phyloP scores from a whole-genome alignment of 2,329 filamentous ascomycete genomes.

The Exophiala mesophila region DNA sequence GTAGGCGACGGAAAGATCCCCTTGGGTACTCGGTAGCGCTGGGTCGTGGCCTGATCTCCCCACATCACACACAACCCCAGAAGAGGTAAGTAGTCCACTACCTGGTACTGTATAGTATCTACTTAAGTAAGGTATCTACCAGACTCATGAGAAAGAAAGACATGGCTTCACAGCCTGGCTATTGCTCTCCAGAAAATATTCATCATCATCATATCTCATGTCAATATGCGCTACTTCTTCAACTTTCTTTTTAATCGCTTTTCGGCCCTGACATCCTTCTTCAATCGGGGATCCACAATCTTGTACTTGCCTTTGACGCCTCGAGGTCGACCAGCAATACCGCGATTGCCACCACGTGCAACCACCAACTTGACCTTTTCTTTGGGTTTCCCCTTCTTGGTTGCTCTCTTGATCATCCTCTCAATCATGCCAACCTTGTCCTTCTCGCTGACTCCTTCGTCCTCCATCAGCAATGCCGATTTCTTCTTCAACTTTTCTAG shows the following conservation, averaged over 20 bases:
- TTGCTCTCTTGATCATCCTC: conserved; percentile 74
- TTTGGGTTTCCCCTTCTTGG: conserved; percentile 69
- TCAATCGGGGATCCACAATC: conserved; percentile 91
- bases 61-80: too few species aligned
- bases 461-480: conserved; percentile 79
- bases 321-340: conserved; percentile 77
- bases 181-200: too few species aligned
- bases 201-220: not conserved
- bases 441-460: conserved; percentile 89
- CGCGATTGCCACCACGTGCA: conserved; percentile 76
- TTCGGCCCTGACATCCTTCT: conserved; percentile 88
- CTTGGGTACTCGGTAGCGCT: too few species aligned
- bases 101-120: too few species aligned
- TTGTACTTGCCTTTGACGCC: conserved; percentile 96
- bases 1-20: too few species aligned
- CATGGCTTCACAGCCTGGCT: too few species aligned
- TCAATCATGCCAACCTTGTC: conserved; percentile 86
- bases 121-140: too few species aligned
- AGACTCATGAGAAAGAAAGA: too few species aligned
- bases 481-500: conserved; percentile 97
- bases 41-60: too few species aligned
- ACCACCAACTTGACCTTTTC: conserved; percentile 82
- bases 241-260: conserved; percentile 76
- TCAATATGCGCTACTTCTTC: conserved; percentile 35
- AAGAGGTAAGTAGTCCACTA: too few species aligned